A percentile compares a stretch with the other conserved stretches of the same genome.
phyloP scores from a whole-genome alignment of 73 alveolate genomes.

The Breviolum minutum region DNA sequence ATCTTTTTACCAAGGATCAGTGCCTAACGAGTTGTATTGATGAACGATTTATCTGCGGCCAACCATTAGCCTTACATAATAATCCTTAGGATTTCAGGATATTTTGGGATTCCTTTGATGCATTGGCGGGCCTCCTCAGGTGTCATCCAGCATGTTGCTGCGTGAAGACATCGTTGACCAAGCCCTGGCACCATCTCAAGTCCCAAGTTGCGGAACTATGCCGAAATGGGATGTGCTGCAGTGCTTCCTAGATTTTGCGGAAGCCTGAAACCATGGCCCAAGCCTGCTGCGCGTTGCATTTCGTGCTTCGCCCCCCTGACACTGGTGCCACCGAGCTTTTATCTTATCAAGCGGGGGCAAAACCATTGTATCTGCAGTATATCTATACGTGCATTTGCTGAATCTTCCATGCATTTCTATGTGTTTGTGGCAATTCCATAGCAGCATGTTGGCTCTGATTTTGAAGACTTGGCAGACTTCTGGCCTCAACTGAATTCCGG shows the following conservation, averaged over 20 bases:
- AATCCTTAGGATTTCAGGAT: background rate
- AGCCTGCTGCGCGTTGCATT: constrained; percentile 31
- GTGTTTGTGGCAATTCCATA: too few species aligned
- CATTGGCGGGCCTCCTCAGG: background rate
- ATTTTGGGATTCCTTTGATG: background rate
- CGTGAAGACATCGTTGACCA: constrained; percentile 30
- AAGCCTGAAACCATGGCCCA: background rate
- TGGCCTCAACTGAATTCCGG: too few species aligned
- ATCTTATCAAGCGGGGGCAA: background rate
- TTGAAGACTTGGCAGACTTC: too few species aligned
- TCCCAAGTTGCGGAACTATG: background rate
- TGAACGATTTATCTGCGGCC: too few species aligned
- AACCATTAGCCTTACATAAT: too few species aligned
- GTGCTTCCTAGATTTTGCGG: too few species aligned
- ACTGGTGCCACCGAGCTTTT: background rate
- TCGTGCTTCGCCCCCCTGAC: constrained; percentile 12
- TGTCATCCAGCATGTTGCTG: constrained; percentile 38
- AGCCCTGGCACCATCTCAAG: background rate
- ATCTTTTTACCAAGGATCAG: too few species aligned
- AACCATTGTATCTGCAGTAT: background rate
- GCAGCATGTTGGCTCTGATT: too few species aligned
- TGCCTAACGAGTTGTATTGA: too few species aligned
- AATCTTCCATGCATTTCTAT: too few species aligned
- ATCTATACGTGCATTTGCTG: too few species aligned
- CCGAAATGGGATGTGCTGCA: background rate